Base-by-base conservation (phyloP, 352 stramenopile species). In the Globisporangium nodosum region DNA sequence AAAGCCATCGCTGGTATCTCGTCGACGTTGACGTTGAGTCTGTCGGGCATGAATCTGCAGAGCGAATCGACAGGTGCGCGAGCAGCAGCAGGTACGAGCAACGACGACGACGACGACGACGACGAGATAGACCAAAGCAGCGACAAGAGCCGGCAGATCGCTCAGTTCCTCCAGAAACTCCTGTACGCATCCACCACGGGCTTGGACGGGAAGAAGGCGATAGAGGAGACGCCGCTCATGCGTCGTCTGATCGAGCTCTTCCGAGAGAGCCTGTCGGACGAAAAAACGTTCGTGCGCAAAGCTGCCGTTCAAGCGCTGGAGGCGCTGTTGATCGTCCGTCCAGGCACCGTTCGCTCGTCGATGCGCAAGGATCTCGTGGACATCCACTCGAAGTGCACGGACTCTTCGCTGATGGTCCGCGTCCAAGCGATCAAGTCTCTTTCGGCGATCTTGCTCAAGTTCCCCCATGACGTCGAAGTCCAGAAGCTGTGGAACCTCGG, bases 401-500 rank as follows among this genome's bases (percentile, higher is more conserved):
- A 96, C 49, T 66, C 81, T 12, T 94, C 84, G 5, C 62, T 94
- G 8, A 55, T 90, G 40, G 85, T 96, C 7, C 82, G 86, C 27
- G 79, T 93, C 3, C 86, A 96, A 59, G 78, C 85, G 2, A 78
- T 92, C 54, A 92, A 90, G 57, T 92, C 84, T 16, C 66, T 96
- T 6, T 90, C 86, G 9, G 67, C 76, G 8, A 78, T 96, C 20
- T 42, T 96, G n/a, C 60, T 89, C 9, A 85, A 77, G 39, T 89
- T 91, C 53, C 76, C 85, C 12, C 54, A 64, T 1, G 79, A 94
- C 61, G 58, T 71, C 4, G 84, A 92, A 20, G 77, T 83, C 1
- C 86, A 96, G 49, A 80, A 78, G 18, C 45, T 92, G n/a, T 96
- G 86, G 86, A 92, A 88, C 61, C 63, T 89, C 24, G 86, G 86